These are phyloP conservation scores for Alternaria tenuissima DNA, from an alignment of 2,329 filamentous ascomycete genomes.

Conservation along the genomic window DNA sequence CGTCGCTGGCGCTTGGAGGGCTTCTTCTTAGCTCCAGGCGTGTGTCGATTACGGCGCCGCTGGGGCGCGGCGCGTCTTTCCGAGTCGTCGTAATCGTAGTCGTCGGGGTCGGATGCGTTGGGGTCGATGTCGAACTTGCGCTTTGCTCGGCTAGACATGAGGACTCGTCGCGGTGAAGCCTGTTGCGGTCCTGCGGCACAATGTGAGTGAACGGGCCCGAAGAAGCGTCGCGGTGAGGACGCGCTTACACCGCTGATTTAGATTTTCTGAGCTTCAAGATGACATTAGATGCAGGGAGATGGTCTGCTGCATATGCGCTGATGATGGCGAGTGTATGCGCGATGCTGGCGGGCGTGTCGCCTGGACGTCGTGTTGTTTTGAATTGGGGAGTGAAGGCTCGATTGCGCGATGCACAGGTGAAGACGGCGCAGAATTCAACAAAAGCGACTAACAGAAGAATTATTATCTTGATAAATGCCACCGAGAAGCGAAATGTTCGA, in stretches of 20 bases:
- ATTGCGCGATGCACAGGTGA: constrained; percentile 27
- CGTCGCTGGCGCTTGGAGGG: constrained; percentile 46
- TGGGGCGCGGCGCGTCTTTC: constrained; percentile 40
- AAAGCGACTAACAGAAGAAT: constrained; percentile 19
- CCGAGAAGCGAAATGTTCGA: constrained; percentile 17
- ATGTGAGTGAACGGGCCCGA: constrained; percentile 28
- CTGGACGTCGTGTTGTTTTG: constrained; percentile 34
- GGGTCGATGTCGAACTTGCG: constrained; percentile 52
- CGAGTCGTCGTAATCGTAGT: constrained; percentile 49
- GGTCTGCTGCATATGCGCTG: constrained; percentile 32
- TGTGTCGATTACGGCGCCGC: constrained; percentile 39
- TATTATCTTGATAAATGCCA: constrained; percentile 20
- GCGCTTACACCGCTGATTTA: constrained; percentile 38
- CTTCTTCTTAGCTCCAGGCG: constrained; percentile 41
- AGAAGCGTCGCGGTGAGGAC: constrained; percentile 17
- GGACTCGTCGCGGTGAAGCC: constrained; percentile 33
- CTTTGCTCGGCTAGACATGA: constrained; percentile 52
- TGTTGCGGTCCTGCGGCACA: constrained; percentile 27
- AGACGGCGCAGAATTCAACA: constrained; percentile 6
- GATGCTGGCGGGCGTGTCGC: constrained; percentile 29
- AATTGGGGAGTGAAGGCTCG: constrained; percentile 20
- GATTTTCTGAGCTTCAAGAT: constrained; percentile 17
- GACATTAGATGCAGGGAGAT: constrained; percentile 36
- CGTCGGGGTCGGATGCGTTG: constrained; percentile 51
- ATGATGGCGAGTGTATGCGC: constrained; percentile 23